phyloP scores from a whole-genome alignment of 169 alveolate genomes.

The Plasmodium fragile region DNA sequence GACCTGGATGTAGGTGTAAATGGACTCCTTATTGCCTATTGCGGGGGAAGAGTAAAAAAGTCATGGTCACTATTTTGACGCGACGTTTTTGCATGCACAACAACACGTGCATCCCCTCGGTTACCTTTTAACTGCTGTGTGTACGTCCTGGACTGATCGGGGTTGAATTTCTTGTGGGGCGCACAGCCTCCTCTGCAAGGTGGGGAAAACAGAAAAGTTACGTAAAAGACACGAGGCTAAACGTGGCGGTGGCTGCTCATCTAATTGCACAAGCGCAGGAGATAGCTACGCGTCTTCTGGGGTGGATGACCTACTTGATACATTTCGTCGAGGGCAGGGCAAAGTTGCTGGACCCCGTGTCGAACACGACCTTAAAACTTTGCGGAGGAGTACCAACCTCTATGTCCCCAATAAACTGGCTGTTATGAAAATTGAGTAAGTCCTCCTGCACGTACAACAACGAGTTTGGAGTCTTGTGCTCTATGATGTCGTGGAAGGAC shows the following conservation, averaged over 20 bases:
- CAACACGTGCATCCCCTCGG: not conserved
- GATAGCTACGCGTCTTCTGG: not conserved
- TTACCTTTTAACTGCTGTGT: conserved; percentile 42
- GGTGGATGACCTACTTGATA: conserved; percentile 6
- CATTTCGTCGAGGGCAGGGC: conserved; percentile 92
- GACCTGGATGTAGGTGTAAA: conserved; percentile 64
- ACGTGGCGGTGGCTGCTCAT: not conserved
- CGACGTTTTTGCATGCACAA: not conserved
- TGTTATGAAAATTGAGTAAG: conserved; percentile 90
- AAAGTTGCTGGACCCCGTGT: conserved; percentile 92
- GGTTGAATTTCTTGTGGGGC: conserved; percentile 89
- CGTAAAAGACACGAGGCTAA: not conserved
- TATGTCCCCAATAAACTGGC: conserved; percentile 92
- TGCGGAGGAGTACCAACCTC: conserved; percentile 91
- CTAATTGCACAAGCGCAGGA: not conserved
- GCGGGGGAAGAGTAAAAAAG: not conserved
- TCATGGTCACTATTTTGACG: not conserved
- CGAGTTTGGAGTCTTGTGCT: conserved; percentile 37
- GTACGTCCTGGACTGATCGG: conserved; percentile 86
- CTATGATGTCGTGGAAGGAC: conserved; percentile 31
- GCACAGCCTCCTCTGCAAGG: conserved; percentile 88
- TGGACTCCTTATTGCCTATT: conserved; percentile 49
- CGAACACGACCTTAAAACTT: conserved; percentile 89
- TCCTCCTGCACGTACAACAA: conserved; percentile 79
- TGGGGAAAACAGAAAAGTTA: not conserved